Conservation (phyloP, 2,329 filamentous ascomycete species). For the Penicillium sumatraense region DNA sequence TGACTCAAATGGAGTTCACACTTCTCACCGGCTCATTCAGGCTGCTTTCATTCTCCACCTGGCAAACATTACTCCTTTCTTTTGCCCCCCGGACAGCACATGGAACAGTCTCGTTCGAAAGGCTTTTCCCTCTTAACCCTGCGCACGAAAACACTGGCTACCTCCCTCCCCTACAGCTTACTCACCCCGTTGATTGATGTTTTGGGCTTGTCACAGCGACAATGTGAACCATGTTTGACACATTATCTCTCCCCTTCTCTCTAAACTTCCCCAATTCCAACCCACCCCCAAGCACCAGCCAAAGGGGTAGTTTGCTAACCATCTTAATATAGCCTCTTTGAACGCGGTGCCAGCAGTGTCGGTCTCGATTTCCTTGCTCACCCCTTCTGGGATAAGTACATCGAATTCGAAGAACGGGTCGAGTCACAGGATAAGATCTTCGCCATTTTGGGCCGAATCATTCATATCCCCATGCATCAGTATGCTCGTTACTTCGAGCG, state of each 20-base stretch:
- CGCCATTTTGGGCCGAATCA: constrained; percentile 77
- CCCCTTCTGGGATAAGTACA: constrained; percentile 98
- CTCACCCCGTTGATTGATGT: constrained; percentile 41
- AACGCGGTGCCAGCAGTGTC: constrained; percentile 81
- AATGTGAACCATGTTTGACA: constrained; percentile 47
- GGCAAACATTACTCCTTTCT: constrained; percentile 29
- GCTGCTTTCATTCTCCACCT: constrained; percentile 51
- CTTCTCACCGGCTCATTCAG: constrained; percentile 58
- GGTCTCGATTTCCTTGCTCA: constrained; percentile 93
- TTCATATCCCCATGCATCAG: constrained; percentile 92
- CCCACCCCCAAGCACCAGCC: constrained; percentile 9
- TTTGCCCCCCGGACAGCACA: constrained; percentile 35
- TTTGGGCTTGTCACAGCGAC: constrained; percentile 43
- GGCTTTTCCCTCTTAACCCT: constrained; percentile 30
- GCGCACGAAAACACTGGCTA: constrained; percentile 37
- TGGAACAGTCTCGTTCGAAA: constrained; percentile 37
- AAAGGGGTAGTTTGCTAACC: constrained; percentile 43
- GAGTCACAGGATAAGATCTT: constrained; percentile 86
- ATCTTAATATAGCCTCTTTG: constrained; percentile 72
- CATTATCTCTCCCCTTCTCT: constrained; percentile 44
- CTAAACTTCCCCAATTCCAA: constrained; percentile 32
- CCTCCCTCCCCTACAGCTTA: constrained; percentile 28
- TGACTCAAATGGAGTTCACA: constrained; percentile 49
- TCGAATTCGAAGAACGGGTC: constrained; percentile 92
- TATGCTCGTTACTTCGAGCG: constrained; percentile 94